Conservation (phyloP, 2,329 filamentous ascomycete genomes). For the Arthrocladium fulminans region DNA sequence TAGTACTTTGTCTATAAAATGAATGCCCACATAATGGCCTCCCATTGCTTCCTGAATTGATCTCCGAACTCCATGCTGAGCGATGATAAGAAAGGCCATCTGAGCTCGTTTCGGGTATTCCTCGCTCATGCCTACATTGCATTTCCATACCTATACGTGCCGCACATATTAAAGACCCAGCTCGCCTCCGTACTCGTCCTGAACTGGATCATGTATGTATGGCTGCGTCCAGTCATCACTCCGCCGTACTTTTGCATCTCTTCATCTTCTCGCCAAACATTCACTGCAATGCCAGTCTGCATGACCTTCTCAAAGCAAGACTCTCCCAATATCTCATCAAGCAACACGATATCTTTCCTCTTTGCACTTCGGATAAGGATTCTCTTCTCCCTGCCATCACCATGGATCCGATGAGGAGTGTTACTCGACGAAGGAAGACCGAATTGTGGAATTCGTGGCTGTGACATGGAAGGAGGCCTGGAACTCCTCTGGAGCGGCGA, state of each 20-base stretch:
- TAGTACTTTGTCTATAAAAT: too few relatives aligned
- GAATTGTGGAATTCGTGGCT: conserved; percentile 22
- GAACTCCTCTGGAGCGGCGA: conserved; percentile 21
- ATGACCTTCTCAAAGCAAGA: conserved; percentile 78
- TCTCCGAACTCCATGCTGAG: not conserved
- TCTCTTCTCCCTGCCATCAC: conserved; percentile 70
- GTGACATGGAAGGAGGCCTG: conserved; percentile 14
- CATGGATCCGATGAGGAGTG: conserved; percentile 36
- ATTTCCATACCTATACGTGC: conserved; percentile 42
- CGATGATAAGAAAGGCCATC: not conserved
- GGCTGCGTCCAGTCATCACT: conserved; percentile 49
- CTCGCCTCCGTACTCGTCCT: conserved; percentile 45
- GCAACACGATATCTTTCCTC: conserved; percentile 52
- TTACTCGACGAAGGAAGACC: conserved; percentile 21
- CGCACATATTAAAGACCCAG: conserved; percentile 48
- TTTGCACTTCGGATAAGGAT: conserved; percentile 63
- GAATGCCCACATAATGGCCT: too few relatives aligned
- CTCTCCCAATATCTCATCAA: conserved; percentile 78
- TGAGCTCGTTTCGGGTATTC: not conserved
- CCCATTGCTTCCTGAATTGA: not conserved
- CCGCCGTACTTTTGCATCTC: conserved; percentile 49
- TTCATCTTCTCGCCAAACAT: conserved; percentile 72
- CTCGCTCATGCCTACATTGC: not conserved
- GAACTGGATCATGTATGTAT: conserved; percentile 58
- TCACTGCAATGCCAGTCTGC: conserved; percentile 76